Evolutionary conservation across 2,329 filamentous ascomycete species (phyloP).

Genomic region (Nothopassalora personata): DNA sequence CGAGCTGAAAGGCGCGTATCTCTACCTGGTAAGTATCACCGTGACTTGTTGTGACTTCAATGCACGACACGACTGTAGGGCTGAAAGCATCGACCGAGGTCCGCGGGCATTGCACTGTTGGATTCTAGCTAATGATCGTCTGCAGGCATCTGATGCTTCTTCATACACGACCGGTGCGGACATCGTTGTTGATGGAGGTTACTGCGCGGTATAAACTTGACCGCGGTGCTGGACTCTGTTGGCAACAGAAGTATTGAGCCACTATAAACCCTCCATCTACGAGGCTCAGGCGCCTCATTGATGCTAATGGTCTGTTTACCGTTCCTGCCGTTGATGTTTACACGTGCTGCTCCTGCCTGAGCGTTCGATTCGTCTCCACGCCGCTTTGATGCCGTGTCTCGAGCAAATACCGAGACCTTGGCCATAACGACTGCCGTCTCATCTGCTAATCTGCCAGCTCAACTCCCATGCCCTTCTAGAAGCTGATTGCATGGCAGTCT

Average conservation of each 20-base stretch:
- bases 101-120: background rate
- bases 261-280: background rate
- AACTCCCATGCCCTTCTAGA: background rate
- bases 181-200: slow-evolving; percentile 31
- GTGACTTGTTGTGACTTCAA: too few relatives aligned
- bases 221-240: background rate
- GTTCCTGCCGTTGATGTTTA: background rate
- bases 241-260: background rate
- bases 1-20: slow-evolving; percentile 31
- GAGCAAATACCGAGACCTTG: background rate
- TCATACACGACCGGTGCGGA: slow-evolving; percentile 31
- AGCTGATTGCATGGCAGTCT: background rate
- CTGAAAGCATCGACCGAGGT: background rate
- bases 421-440: background rate
- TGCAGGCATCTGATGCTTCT: slow-evolving; percentile 28
- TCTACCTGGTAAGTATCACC: slow-evolving; percentile 20
- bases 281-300: background rate
- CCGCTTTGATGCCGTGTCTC: background rate
- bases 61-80: background rate
- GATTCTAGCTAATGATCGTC: background rate
- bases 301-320: background rate
- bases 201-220: slow-evolving; percentile 14
- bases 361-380: background rate
- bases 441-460: background rate
- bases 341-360: background rate